A percentile compares a stretch with the other conserved stretches of the same genome.
Conservation (phyloP, 441 rosid genomes). For the Macaranga tanarius region DNA sequence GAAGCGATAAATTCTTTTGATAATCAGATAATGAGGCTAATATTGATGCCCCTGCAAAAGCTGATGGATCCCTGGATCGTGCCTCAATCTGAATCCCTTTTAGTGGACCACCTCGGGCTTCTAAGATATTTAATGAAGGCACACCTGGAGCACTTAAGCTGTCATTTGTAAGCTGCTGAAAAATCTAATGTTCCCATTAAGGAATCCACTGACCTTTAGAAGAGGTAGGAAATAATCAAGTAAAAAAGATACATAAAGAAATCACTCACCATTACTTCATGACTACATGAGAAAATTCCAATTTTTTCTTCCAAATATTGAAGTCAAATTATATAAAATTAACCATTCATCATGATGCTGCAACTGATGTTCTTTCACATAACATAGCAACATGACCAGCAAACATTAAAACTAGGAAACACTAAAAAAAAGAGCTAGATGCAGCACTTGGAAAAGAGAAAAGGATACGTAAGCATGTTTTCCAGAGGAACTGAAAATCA, state of each 20-base stretch:
- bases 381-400: background rate
- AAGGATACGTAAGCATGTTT: conserved; percentile 99
- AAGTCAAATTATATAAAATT: background rate
- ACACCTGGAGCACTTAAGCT: conserved; percentile 59
- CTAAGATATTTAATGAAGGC: conserved; percentile 66
- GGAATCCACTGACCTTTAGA: conserved; percentile 30
- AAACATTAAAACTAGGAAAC: background rate
- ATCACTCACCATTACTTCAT: background rate
- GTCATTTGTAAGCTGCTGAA: conserved; percentile 72
- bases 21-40: conserved; percentile 80
- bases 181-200: conserved; percentile 64
- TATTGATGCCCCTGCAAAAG: conserved; percentile 86
- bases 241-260: conserved; percentile 11
- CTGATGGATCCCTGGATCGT: conserved; percentile 82
- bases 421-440: background rate
- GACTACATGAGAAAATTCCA: background rate
- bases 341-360: background rate
- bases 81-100: conserved; percentile 77
- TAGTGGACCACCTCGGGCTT: conserved; percentile 63
- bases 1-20: conserved; percentile 50
- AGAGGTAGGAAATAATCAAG: conserved; percentile 15
- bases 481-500: conserved; percentile 65
- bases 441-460: conserved; percentile 8
- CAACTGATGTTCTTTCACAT: background rate
- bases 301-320: background rate